phyloP scores from a whole-genome alignment of 139 green algal genomes.

The Chlamydomonas asymmetrica region DNA sequence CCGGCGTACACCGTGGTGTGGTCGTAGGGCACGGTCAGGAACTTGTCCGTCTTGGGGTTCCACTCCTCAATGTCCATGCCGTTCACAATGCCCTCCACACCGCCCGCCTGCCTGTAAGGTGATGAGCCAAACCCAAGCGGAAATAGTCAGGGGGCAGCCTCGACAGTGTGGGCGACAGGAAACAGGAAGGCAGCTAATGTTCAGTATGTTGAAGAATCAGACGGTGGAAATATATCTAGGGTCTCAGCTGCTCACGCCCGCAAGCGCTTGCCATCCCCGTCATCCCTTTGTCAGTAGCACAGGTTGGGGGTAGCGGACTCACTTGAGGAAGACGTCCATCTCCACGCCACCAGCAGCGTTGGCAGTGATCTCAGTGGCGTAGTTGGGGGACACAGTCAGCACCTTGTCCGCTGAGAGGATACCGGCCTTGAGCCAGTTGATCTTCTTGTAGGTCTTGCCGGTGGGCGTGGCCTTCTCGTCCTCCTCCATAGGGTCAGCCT shows the following conservation, averaged over 20 bases:
- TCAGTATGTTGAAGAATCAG: too few species aligned
- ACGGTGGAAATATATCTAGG: too few species aligned
- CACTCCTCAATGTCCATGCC: slow-evolving; percentile 97
- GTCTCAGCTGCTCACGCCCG: too few species aligned
- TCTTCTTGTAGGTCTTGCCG: slow-evolving; percentile 73
- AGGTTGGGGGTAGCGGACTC: background rate
- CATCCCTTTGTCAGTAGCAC: too few species aligned
- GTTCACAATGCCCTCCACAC: slow-evolving; percentile 97
- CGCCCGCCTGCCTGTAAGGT: too few species aligned
- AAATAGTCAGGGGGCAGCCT: too few species aligned
- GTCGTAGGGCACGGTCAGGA: slow-evolving; percentile 93
- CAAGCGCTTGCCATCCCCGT: too few species aligned
- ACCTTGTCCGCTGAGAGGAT: slow-evolving; percentile 88
- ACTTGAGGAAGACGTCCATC: slow-evolving; percentile 74
- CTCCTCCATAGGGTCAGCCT: slow-evolving; percentile 62
- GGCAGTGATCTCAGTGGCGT: slow-evolving; percentile 90
- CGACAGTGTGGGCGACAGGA: too few species aligned
- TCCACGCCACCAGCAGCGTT: slow-evolving; percentile 84
- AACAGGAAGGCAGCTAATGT: too few species aligned
- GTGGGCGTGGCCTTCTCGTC: slow-evolving; percentile 53
- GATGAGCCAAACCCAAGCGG: too few species aligned
- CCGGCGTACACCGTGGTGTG: slow-evolving; percentile 63
- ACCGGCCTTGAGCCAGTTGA: slow-evolving; percentile 97
- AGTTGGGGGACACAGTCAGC: slow-evolving; percentile 97
- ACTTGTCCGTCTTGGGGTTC: slow-evolving; percentile 94